Percentiles rank a stretch among this genome's conserved stretches.
Evolutionary conservation across 2,329 filamentous ascomycete genomes (phyloP).

Genomic region (Coniochaeta pulveracea): DNA sequence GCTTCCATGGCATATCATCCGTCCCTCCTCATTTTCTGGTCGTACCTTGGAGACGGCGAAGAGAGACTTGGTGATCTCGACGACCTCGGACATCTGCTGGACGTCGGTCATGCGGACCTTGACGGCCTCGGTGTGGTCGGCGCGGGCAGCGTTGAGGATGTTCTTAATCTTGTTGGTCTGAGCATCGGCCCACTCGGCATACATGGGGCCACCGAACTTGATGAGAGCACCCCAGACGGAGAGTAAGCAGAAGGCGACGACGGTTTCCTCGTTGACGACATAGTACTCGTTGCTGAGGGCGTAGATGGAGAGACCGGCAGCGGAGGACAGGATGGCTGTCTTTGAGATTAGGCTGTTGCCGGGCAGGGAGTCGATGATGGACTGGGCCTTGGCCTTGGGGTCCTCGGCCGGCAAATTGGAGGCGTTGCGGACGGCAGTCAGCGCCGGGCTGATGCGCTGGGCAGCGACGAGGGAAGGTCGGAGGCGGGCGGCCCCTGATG

Average conservation of each 20-base stretch:
- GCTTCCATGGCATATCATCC: too few species aligned
- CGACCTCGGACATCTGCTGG: slow-evolving; percentile 85
- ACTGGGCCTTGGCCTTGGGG: slow-evolving; percentile 94
- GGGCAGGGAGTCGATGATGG: slow-evolving; percentile 84
- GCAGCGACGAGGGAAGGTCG: slow-evolving; percentile 73
- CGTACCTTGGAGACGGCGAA: slow-evolving; percentile 96
- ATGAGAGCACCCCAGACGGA: slow-evolving; percentile 87
- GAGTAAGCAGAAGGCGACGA: slow-evolving; percentile 85
- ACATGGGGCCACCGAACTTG: slow-evolving; percentile 87
- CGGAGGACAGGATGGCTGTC: slow-evolving; percentile 91
- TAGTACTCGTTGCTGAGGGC: slow-evolving; percentile 99
- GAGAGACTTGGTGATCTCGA: slow-evolving; percentile 92
- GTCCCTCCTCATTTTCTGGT: too few species aligned
- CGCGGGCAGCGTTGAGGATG: slow-evolving; percentile 88
- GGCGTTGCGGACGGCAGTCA: slow-evolving; percentile 48
- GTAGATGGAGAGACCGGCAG: slow-evolving; percentile 81
- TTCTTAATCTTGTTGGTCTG: slow-evolving; percentile 89
- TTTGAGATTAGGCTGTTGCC: slow-evolving; percentile 90
- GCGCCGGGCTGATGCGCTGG: slow-evolving; percentile 62
- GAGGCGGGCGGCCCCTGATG: slow-evolving; percentile 76
- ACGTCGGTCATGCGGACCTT: slow-evolving; percentile 90
- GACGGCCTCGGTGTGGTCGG: slow-evolving; percentile 91
- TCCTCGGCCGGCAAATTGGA: slow-evolving; percentile 76
- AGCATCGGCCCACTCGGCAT: slow-evolving; percentile 81
- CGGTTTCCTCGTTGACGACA: slow-evolving; percentile 97